Base-by-base conservation (phyloP, 2,329 filamentous ascomycete species). In the Aspergillus sclerotialis region DNA sequence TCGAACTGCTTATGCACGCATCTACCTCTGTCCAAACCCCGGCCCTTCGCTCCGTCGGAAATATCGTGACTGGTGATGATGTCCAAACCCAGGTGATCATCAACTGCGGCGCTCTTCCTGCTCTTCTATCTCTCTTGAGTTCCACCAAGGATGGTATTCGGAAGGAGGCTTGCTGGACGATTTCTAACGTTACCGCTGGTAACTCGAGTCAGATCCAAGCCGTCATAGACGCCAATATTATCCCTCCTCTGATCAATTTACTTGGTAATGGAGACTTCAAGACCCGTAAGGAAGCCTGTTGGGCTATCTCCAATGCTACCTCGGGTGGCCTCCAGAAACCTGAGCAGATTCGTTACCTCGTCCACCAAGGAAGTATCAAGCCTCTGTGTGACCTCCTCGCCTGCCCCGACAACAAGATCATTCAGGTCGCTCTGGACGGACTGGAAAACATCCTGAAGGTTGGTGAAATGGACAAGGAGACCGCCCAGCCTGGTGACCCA, bases 401-500 rank as follows among this genome's bases (percentile, higher is more conserved):
- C 25, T 98, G 92, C 73, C 93, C 93, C 18, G 92, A 98, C 67
- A 98, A 98, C 72, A 98, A 98, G 78, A 98, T 98, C 61, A 98
- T 98, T 53, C 92, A 98, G 67, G 92, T 98, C 48, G 92, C 92
- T 45, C 78, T 98, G 31, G 92, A 98, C 56, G 92, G 92, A 35
- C 76, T 98, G 36, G 92, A 98, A 80, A 98, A 98, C 68, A 96
- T 98, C 46, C 80, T 98, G 57, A 98, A 98, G 82, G 92, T 98
- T 44, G 92, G 92, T 35, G 92, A 98, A 54, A 87, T 96, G 70
- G 92, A 98, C 70, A 95, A 94, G 75, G 88, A 95, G 67, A 76
- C 88, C 44, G 66, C 71, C 26, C 76, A 80, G 32, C 30, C 50
- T 33, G 55, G 59, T 27, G 63, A 64, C 25, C 46, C 57, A 28